These are phyloP conservation scores for Fusarium foetens DNA, from an alignment of 2,329 filamentous ascomycete species.

Conservation along the genomic window DNA sequence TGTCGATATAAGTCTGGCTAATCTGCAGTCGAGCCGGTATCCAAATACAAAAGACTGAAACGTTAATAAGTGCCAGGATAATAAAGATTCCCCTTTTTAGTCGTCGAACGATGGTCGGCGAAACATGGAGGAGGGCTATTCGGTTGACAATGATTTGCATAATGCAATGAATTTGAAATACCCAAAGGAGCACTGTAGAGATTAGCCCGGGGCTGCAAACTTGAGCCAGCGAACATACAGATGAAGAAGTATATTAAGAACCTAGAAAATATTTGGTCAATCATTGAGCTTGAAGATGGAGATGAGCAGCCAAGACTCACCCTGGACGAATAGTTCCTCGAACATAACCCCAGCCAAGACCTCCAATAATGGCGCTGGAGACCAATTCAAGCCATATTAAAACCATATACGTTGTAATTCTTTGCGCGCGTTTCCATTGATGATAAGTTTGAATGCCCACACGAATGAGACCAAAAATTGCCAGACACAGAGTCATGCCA, in stretches of 20 bases:
- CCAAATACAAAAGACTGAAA: constrained; percentile 62
- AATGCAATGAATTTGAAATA: constrained; percentile 55
- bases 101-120: constrained; percentile 48
- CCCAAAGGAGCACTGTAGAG: constrained; percentile 45
- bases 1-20: constrained; percentile 50
- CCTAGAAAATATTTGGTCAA: constrained; percentile 39
- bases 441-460: constrained; percentile 49
- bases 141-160: constrained; percentile 65
- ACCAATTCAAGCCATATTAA: constrained; percentile 55
- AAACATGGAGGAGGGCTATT: constrained; percentile 56
- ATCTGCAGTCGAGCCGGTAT: constrained; percentile 58
- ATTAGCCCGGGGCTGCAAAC: constrained; percentile 18
- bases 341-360: constrained; percentile 52
- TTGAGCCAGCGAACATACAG: constrained; percentile 12
- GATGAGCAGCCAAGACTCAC: constrained; percentile 14
- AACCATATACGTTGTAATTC: constrained; percentile 51
- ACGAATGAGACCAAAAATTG: constrained; percentile 48
- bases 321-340: constrained; percentile 45
- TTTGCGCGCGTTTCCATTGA: constrained; percentile 47
- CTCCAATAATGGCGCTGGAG: constrained; percentile 48
- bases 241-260: constrained; percentile 42
- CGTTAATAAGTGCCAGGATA: constrained; percentile 57
- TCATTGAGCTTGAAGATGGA: neutral
- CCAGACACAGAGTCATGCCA: constrained; percentile 52
- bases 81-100: constrained; percentile 57